Conservation (phyloP, 208 protist species). For the Wallacemonas sp. region DNA sequence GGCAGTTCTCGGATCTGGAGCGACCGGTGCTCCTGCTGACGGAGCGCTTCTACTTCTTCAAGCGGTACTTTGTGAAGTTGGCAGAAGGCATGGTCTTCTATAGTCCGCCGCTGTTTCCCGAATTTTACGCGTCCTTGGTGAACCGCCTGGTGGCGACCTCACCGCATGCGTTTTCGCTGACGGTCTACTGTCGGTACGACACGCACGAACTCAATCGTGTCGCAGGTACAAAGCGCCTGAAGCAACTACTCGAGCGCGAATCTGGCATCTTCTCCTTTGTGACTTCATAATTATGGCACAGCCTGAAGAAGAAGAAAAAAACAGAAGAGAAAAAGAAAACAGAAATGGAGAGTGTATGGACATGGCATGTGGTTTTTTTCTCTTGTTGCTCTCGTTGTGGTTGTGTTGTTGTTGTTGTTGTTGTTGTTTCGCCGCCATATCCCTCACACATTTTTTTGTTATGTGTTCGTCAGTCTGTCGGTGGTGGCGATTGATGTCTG, state of each 20-base stretch:
- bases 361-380: no score
- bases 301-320: constrained; percentile 14
- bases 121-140: constrained; percentile 94
- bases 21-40: constrained; percentile 93
- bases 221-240: constrained; percentile 82
- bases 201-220: constrained; percentile 91
- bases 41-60: constrained; percentile 97
- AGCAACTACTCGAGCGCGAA: constrained; percentile 76
- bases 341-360: no score
- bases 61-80: constrained; percentile 92
- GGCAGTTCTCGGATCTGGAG: constrained; percentile 86
- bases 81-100: constrained; percentile 95
- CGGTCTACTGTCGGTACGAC: constrained; percentile 93
- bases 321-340: constrained; percentile 13
- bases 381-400: background rate
- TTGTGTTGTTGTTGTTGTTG: background rate
- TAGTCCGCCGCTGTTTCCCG: constrained; percentile 89
- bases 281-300: constrained; percentile 68
- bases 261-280: constrained; percentile 82
- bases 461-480: background rate
- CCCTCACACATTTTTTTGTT: background rate
- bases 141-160: constrained; percentile 77
- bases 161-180: constrained; percentile 81
- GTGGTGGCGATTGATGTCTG: no score
- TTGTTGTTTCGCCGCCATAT: background rate